Percentiles rank a stretch among this genome's conserved stretches.
phyloP scores from a whole-genome alignment of 805 yeast species.

The Phaffomyces opuntiae region DNA sequence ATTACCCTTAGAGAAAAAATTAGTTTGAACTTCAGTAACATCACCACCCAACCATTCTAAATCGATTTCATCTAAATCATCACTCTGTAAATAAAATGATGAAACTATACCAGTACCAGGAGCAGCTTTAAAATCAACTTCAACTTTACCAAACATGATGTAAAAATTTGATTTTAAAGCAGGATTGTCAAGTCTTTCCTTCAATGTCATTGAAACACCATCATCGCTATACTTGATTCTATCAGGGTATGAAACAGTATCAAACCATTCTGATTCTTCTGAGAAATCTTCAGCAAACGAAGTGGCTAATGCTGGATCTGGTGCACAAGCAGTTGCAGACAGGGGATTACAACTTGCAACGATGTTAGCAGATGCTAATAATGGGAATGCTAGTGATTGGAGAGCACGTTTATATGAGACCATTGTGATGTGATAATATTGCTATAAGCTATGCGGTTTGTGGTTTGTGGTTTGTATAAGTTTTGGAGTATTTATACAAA shows the following conservation, averaged over 20 bases:
- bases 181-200: constrained; percentile 68
- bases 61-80: constrained; percentile 87
- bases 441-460: neutral
- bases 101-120: constrained; percentile 76
- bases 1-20: constrained; percentile 76
- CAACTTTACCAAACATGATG: constrained; percentile 84
- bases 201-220: constrained; percentile 59
- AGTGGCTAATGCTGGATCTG: constrained; percentile 58
- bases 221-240: constrained; percentile 39
- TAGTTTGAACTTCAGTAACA: constrained; percentile 63
- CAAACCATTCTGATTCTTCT: constrained; percentile 36
- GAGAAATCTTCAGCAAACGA: constrained; percentile 47
- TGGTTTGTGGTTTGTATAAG: neutral
- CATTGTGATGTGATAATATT: neutral
- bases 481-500: no score
- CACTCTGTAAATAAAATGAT: constrained; percentile 72
- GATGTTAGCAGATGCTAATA: constrained; percentile 8
- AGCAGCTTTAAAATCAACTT: constrained; percentile 65
- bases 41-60: constrained; percentile 85
- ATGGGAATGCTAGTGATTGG: neutral
- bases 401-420: neutral
- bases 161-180: constrained; percentile 70
- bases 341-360: constrained; percentile 39
- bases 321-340: constrained; percentile 28
- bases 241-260: constrained; percentile 29